Evolutionary conservation across 306 rosid genomes (phyloP).

Genomic region (Cucumis hystrix): DNA sequence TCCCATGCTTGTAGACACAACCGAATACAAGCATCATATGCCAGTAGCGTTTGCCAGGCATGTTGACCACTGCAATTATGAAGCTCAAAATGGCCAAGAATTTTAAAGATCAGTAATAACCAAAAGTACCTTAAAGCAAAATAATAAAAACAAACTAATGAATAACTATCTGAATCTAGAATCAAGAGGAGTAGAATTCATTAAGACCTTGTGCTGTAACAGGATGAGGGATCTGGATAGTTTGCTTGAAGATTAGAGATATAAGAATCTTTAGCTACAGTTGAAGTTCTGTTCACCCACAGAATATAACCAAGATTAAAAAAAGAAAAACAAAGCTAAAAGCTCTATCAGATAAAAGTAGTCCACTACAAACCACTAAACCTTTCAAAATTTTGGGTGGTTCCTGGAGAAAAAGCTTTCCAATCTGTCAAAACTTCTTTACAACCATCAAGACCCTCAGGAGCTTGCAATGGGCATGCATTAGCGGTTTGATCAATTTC

Average conservation of each 20-base stretch:
- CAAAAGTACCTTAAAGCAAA: not conserved
- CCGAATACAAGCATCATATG: constrained; percentile 89
- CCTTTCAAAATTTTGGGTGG: constrained; percentile 41
- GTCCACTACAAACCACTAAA: constrained; percentile 5
- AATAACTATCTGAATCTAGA: not conserved
- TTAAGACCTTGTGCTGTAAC: constrained; percentile 52
- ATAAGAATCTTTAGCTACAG: constrained; percentile 32
- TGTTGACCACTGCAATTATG: constrained; percentile 55
- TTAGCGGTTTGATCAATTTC: constrained; percentile 18
- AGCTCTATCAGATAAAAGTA: not conserved
- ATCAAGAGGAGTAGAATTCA: not conserved
- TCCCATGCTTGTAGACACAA: constrained; percentile 93
- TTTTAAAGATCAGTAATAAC: not conserved
- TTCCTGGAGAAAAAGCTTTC: constrained; percentile 14
- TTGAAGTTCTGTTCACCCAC: constrained; percentile 22
- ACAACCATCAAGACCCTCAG: constrained; percentile 26
- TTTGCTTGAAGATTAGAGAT: constrained; percentile 19
- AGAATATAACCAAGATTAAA: not conserved
- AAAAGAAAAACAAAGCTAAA: not conserved
- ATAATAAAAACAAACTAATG: not conserved
- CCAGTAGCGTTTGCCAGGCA: constrained; percentile 90
- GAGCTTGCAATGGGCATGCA: constrained; percentile 32
- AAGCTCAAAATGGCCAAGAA: not conserved
- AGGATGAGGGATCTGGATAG: constrained; percentile 28
- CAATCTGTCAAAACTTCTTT: constrained; percentile 31